Base-by-base conservation (phyloP, 192 early-diverging fungal genomes). In the Coemansia reversa region DNA sequence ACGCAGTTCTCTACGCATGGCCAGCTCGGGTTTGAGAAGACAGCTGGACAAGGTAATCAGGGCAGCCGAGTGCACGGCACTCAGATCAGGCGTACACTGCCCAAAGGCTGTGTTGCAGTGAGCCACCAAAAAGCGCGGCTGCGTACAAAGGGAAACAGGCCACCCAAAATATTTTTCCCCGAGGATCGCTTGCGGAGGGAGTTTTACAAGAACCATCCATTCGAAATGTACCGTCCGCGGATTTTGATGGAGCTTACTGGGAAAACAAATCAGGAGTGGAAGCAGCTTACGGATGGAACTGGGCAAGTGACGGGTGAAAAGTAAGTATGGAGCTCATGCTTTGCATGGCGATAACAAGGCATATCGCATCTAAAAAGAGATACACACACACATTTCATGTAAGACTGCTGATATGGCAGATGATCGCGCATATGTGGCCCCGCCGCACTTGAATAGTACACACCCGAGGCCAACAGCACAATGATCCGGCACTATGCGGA, bases 131-230 rank as follows among this genome's bases (percentile, higher is more conserved):
- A 84, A 66, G 79, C 83, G 60, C 75, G 85, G 42, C 79, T 91
- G 62, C 84, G 84, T 49, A 86, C 85, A 48, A 79, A 67, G 70
- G 81, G 80, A 35, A 83, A 85, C 28, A 66, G 79, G 69, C 90
- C 92, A 50, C 86, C 84, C 16, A 71, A 67, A 57, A 96, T 98
- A 32, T 87, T 82, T 33, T 98, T 94, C 64, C 92, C 91, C 5
- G 94, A 97, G 77, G 96, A 98, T 78, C 61, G 71, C 58, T 83
- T 98, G 62, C 88, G 96, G 55, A 57, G 82, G 55, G 85, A 83
- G 57, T 98, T 98, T 65, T 98, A 93, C 78, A 82, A 84, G 64
- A 89, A 94, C 83, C 96, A 98, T 78, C 96, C 96, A 19, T 92
- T 90, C 70, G 96, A 98, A 76, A 81, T 89, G 63, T 64, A 76